phyloP scores from a whole-genome alignment of 2,329 filamentous ascomycete genomes.

The Fusarium sterilihyphosum region DNA sequence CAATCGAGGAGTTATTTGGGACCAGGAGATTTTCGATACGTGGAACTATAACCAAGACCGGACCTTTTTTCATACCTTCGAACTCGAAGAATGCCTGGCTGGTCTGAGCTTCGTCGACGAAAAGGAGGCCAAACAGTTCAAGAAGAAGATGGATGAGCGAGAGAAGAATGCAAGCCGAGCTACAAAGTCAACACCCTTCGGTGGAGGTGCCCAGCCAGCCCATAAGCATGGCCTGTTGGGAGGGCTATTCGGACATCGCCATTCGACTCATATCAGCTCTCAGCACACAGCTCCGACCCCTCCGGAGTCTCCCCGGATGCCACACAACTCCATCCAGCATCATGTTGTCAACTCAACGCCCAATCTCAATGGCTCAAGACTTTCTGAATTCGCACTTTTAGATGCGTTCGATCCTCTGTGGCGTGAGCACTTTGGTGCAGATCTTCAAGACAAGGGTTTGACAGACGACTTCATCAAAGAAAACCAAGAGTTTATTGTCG shows the following conservation, averaged over 20 bases:
- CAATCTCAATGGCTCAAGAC: constrained; percentile 57
- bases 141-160: constrained; percentile 96
- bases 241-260: constrained; percentile 70
- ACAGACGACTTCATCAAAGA: constrained; percentile 74
- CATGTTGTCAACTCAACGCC: constrained; percentile 54
- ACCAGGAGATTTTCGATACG: constrained; percentile 96
- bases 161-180: constrained; percentile 95
- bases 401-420: constrained; percentile 73
- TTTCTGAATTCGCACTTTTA: constrained; percentile 65
- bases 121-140: constrained; percentile 96
- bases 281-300: constrained; percentile 66
- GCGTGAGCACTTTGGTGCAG: constrained; percentile 73
- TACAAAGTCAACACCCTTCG: constrained; percentile 82
- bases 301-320: constrained; percentile 64
- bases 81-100: constrained; percentile 90
- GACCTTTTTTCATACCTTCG: constrained; percentile 97
- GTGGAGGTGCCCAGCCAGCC: constrained; percentile 56
- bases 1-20: constrained; percentile 89
- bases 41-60: constrained; percentile 97
- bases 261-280: constrained; percentile 58
- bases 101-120: constrained; percentile 94
- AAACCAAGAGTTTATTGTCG: constrained; percentile 75
- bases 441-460: constrained; percentile 69
- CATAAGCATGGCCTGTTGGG: constrained; percentile 63
- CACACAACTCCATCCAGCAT: constrained; percentile 49